phyloP scores from a whole-genome alignment of 176 grass and related monocot species.

The Avena insularis region DNA sequence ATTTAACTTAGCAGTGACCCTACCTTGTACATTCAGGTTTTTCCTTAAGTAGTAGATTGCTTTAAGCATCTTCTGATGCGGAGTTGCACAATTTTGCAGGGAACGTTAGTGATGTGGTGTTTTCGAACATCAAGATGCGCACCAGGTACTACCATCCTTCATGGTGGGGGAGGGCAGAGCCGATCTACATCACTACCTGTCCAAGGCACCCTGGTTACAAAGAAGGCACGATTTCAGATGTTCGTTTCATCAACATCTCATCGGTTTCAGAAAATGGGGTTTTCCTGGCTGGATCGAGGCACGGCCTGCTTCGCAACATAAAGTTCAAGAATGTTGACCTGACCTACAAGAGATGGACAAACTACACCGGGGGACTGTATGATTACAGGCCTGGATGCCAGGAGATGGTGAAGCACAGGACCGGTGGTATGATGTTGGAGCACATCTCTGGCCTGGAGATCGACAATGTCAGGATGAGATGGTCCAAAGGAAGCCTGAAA shows the following conservation, averaged over 20 bases:
- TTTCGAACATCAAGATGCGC: constrained; percentile 91
- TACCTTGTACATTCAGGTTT: background rate
- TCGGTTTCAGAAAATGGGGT: constrained; percentile 82
- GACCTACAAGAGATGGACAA: constrained; percentile 78
- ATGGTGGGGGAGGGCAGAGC: constrained; percentile 96
- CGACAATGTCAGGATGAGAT: constrained; percentile 87
- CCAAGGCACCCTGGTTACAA: constrained; percentile 61
- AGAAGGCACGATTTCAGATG: constrained; percentile 79
- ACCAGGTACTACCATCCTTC: constrained; percentile 90
- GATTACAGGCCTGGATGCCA: constrained; percentile 82
- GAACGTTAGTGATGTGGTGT: constrained; percentile 70
- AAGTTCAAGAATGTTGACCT: constrained; percentile 76
- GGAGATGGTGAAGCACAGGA: constrained; percentile 67
- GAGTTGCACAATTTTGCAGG: constrained; percentile 46
- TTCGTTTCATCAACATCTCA: constrained; percentile 83
- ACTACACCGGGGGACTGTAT: constrained; percentile 63
- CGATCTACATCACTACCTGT: constrained; percentile 92
- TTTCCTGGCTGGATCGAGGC: constrained; percentile 72
- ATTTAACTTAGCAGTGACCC: background rate
- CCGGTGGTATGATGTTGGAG: constrained; percentile 85
- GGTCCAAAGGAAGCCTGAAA: constrained; percentile 51
- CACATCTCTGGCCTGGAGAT: constrained; percentile 78
- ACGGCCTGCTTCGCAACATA: constrained; percentile 62
- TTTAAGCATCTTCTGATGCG: background rate
- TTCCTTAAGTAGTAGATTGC: background rate